Evolutionary conservation across 352 stramenopile genomes (phyloP), one percentile per base, ranked within the genome.

Genomic region (Pythium phragmiticola): DNA sequence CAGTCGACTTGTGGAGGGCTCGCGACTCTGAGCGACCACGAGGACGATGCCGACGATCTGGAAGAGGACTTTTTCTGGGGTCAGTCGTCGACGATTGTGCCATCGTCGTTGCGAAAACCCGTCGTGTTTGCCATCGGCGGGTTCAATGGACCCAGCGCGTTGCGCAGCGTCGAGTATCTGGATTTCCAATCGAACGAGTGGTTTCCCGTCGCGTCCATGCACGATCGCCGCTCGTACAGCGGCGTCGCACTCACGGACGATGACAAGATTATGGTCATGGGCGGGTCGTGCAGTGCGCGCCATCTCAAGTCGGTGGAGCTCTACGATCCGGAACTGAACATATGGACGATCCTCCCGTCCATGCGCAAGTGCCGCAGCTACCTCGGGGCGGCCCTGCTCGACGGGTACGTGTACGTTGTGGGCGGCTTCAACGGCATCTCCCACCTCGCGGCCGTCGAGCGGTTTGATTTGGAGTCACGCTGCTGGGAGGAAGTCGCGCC

Each of bases 61-160:
- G 14, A 47, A 21, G 56, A 66, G 13, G 51, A 57, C n/a, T 52
- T 50, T 23, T 30, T 59, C 28, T 65, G 64, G 55, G 42, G 50
- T 33, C 54, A 54, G 36, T 12, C 41, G n/a, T 34, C 60, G 19
- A 34, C 39, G 68, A 34, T 46, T 3, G 19, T 28, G 4, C 19
- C 55, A 30, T 30, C 42, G 0, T 28, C 55, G 47, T 30, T 69
- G 6, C 69, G 65, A 37, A 87, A 71, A 3, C 80, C 83, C 13
- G 81, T 79, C 12, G 79, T 89, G 59, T 88, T 90, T 53, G 83
- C 74, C 3, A 77, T 90, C 33, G 83, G 83, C n/a, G 83, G 83
- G 0, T 87, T 89, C 37, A 88, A 88, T 49, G 82, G 79, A 0
- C 76, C 79, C 4, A 77, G 68, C 1, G 76, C 80, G 23, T 57